These are phyloP conservation scores for Galeopsis tetrahit DNA, from an alignment of 257 asterid species.

Conservation along the genomic window DNA sequence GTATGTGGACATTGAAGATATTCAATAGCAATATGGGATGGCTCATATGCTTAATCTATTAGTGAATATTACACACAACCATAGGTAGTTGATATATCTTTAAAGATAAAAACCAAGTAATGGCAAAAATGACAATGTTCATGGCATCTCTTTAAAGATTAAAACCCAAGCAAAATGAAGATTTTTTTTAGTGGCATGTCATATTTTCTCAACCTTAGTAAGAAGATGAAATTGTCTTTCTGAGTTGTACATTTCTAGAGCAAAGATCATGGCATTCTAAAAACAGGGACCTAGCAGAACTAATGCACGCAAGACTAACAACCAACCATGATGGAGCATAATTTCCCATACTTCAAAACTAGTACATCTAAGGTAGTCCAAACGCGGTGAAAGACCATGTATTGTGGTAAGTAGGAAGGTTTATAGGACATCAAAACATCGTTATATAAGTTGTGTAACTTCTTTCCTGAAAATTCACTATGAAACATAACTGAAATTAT, in stretches of 20 bases:
- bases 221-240: constrained; percentile 11
- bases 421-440: background rate
- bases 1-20: constrained; percentile 17
- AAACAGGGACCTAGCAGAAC: constrained; percentile 7
- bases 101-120: background rate
- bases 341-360: background rate
- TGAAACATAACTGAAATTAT: background rate
- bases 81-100: constrained; percentile 1
- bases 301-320: background rate
- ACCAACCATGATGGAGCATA: background rate
- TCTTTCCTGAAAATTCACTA: background rate
- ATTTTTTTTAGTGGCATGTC: background rate
- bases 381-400: background rate
- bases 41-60: constrained; percentile 5
- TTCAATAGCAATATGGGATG: background rate
- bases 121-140: constrained; percentile 3
- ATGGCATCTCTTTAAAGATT: background rate
- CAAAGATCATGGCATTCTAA: constrained; percentile 10
- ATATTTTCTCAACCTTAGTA: background rate
- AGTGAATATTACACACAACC: constrained; percentile 30
- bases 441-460: background rate
- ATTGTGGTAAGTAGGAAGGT: background rate
- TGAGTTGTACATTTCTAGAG: constrained; percentile 13
- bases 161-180: constrained; percentile 9
- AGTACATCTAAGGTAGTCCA: background rate